Percentiles rank a stretch among this genome's conserved stretches.
Conservation (phyloP, 23 red algal species). For the Gracilariopsis chorda region DNA sequence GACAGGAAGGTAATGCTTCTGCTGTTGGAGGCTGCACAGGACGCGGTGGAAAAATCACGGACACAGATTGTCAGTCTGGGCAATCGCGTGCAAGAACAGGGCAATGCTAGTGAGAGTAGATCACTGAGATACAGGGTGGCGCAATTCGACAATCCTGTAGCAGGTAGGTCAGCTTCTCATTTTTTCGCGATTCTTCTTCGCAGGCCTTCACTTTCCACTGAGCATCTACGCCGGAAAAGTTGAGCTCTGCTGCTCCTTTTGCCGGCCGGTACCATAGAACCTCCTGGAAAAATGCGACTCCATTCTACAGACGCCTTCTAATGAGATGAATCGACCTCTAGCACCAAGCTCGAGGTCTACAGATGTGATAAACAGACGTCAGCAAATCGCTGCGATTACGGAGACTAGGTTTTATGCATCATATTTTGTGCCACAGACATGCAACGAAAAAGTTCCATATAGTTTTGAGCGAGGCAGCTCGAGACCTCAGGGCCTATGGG, state of each 20-base stretch:
- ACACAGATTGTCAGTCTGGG: too few relatives aligned
- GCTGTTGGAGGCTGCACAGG: too few relatives aligned
- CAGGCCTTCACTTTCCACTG: not conserved
- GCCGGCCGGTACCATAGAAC: not conserved
- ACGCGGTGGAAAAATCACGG: too few relatives aligned
- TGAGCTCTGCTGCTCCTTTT: not conserved
- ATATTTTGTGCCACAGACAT: not conserved
- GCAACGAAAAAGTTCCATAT: constrained; percentile 7
- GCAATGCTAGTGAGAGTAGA: too few relatives aligned
- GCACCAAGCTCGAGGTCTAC: constrained; percentile 53
- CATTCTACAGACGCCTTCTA: constrained; percentile 48
- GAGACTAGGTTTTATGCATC: constrained; percentile 13
- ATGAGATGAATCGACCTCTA: constrained; percentile 27
- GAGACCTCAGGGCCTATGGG: constrained; percentile 8
- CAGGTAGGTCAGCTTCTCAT: too few relatives aligned
- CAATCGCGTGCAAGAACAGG: too few relatives aligned
- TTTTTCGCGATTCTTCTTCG: not conserved
- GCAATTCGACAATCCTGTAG: too few relatives aligned
- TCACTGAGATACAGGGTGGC: too few relatives aligned
- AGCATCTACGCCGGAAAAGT: not conserved
- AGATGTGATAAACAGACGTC: constrained; percentile 38
- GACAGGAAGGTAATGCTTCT: too few relatives aligned
- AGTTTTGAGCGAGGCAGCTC: constrained; percentile 23
- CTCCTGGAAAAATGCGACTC: constrained; percentile 36
- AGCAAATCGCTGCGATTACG: not conserved